Conservation (phyloP, 768 basidiomycete species). For the Mycena maculata region DNA sequence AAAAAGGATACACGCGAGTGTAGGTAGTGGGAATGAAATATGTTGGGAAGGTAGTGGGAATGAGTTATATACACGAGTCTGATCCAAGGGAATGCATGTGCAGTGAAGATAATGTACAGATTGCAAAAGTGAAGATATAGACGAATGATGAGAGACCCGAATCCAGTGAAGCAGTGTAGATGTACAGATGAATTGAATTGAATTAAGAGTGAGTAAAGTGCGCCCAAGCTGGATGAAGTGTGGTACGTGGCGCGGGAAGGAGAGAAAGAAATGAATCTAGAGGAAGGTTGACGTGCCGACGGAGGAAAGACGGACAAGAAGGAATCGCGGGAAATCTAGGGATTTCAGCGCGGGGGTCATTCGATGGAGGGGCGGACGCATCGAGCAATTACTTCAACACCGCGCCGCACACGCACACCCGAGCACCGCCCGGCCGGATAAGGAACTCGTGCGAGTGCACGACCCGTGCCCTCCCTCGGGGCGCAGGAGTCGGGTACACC, state of each 20-base stretch:
- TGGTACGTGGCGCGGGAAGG: not conserved
- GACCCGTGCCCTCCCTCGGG: not conserved
- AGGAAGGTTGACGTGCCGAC: no score
- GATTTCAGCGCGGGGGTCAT: not conserved
- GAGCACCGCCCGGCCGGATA: not conserved
- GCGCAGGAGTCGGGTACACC: slow-evolving; percentile 9
- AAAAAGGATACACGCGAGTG: no score
- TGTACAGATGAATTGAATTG: slow-evolving; percentile 8
- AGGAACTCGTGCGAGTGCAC: slow-evolving; percentile 12
- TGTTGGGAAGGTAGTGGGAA: no score
- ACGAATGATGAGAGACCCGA: not conserved
- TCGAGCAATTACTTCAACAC: not conserved
- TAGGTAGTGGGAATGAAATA: no score
- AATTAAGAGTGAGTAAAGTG: no score
- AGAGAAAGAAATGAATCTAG: not conserved
- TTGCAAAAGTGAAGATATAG: not conserved
- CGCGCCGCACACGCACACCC: slow-evolving; percentile 22
- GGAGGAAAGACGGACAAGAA: not conserved
- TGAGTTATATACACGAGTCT: not conserved
- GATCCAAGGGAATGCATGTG: not conserved
- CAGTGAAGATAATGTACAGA: slow-evolving; percentile 12
- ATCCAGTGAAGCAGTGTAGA: not conserved
- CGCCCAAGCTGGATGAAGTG: not conserved
- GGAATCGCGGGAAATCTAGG: not conserved
- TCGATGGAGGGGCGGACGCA: not conserved